phyloP scores from a whole-genome alignment of 148 eudicot genomes.

The Limonium bicolor region DNA sequence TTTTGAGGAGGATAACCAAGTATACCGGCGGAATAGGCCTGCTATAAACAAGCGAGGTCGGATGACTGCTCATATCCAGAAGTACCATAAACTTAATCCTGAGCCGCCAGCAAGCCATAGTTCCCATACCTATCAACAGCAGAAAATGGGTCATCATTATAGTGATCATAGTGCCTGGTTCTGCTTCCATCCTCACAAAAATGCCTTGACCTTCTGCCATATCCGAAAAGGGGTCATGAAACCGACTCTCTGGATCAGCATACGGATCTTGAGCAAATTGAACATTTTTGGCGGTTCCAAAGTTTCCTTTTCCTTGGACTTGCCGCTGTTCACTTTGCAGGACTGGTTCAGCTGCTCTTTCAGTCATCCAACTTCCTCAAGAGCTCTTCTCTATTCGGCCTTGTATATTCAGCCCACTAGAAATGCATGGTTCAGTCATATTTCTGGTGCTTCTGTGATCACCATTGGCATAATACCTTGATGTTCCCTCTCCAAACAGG shows the following conservation, averaged over 20 bases:
- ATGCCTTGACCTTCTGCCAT: constrained; percentile 18
- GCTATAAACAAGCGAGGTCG: constrained; percentile 14
- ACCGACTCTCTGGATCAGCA: constrained; percentile 25
- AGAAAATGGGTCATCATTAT: constrained; percentile 33
- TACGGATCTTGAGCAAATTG: constrained; percentile 20
- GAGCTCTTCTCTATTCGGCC: constrained; percentile 52
- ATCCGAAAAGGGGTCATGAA: constrained; percentile 25
- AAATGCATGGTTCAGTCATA: constrained; percentile 17
- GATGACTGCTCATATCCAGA: constrained; percentile 31
- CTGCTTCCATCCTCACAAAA: constrained; percentile 14
- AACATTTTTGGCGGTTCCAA: constrained; percentile 22
- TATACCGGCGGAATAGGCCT: constrained; percentile 31
- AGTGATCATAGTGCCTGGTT: constrained; percentile 27
- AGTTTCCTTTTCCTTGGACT: constrained; percentile 34
- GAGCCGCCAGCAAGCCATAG: constrained; percentile 23
- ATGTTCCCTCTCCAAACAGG: constrained; percentile 38
- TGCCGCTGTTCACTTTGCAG: constrained; percentile 28
- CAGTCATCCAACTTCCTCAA: constrained; percentile 74
- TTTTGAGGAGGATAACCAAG: constrained; percentile 19
- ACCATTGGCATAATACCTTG: constrained; percentile 14
- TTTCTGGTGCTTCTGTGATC: constrained; percentile 10
- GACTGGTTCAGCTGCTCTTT: constrained; percentile 52
- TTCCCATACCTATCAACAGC: constrained; percentile 15
- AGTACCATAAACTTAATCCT: constrained; percentile 16
- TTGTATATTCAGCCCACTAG: constrained; percentile 27